These are phyloP conservation scores for Xylaria sp. DNA, from an alignment of 2,329 filamentous ascomycete species.

Conservation along the genomic window DNA sequence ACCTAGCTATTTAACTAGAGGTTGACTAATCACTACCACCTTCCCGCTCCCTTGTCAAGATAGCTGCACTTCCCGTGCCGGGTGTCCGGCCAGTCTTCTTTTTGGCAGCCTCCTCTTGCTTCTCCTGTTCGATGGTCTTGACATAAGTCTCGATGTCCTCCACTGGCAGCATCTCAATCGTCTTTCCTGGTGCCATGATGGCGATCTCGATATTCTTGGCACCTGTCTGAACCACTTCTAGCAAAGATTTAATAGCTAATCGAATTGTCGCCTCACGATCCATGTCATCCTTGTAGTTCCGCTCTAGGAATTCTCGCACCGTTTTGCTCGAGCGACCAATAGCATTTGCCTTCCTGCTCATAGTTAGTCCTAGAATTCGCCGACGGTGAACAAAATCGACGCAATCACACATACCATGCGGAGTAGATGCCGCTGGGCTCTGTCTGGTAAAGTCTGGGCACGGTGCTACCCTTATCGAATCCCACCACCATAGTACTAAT, in stretches of 20 bases:
- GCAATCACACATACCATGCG: conserved; percentile 77
- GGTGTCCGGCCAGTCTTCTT: conserved; percentile 87
- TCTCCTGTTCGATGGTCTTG: conserved; percentile 99
- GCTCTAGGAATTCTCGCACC: conserved; percentile 96
- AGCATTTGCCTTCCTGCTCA: conserved; percentile 93
- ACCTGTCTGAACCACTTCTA: conserved; percentile 98
- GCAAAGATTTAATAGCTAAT: conserved; percentile 95
- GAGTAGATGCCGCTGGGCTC: conserved; percentile 99
- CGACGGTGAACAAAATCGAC: neutral
- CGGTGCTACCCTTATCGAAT: conserved; percentile 94
- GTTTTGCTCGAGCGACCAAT: conserved; percentile 99
- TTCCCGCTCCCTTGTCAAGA: conserved; percentile 72
- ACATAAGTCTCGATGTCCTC: conserved; percentile 98
- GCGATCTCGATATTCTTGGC: conserved; percentile 99
- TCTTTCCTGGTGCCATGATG: conserved; percentile 93
- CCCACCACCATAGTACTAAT: conserved; percentile 98
- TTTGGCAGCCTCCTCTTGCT: conserved; percentile 97
- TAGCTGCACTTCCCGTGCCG: conserved; percentile 76
- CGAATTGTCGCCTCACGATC: conserved; percentile 96
- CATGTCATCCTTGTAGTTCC: conserved; percentile 99
- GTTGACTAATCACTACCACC: conserved; percentile 47
- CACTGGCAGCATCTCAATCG: conserved; percentile 90
- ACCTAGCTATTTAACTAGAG: neutral
- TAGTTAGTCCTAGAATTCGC: conserved; percentile 27
- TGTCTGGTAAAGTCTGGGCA: conserved; percentile 93